Conservation (phyloP, 2,329 filamentous ascomycete species). For the Aspergillus versicolor region DNA sequence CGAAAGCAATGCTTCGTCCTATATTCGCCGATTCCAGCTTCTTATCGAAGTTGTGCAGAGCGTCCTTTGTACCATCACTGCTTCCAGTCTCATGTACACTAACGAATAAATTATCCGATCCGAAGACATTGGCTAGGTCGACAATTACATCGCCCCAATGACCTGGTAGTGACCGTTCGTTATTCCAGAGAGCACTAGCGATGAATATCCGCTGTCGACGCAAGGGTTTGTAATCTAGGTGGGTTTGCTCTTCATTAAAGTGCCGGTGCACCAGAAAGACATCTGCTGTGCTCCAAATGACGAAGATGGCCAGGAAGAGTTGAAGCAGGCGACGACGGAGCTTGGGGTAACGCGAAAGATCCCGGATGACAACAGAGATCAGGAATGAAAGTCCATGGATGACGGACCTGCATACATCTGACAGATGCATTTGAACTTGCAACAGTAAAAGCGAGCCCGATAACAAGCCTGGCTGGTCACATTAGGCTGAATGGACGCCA, state of each 20-base stretch:
- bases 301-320: not conserved
- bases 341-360: conserved; percentile 1
- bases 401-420: conserved; percentile 1
- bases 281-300: conserved; percentile 1
- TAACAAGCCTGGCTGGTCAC: not conserved
- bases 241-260: not conserved
- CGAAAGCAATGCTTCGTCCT: conserved; percentile 55
- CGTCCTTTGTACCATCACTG: conserved; percentile 66
- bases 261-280: conserved; percentile 3
- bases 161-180: conserved; percentile 57
- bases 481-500: not conserved
- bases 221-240: conserved; percentile 4
- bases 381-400: conserved; percentile 3
- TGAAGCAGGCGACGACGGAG: conserved; percentile 5
- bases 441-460: not conserved
- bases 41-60: conserved; percentile 57
- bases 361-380: not conserved
- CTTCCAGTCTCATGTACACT: conserved; percentile 69
- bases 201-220: conserved; percentile 57
- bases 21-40: conserved; percentile 56
- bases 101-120: conserved; percentile 65
- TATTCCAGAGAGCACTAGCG: conserved; percentile 68
- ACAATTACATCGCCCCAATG: conserved; percentile 65
- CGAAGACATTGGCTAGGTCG: conserved; percentile 56
- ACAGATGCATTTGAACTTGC: conserved; percentile 4